These are phyloP conservation scores for Lasiosphaeris hirsuta DNA, from an alignment of 495 filamentous ascomycete species.

Conservation along the genomic window DNA sequence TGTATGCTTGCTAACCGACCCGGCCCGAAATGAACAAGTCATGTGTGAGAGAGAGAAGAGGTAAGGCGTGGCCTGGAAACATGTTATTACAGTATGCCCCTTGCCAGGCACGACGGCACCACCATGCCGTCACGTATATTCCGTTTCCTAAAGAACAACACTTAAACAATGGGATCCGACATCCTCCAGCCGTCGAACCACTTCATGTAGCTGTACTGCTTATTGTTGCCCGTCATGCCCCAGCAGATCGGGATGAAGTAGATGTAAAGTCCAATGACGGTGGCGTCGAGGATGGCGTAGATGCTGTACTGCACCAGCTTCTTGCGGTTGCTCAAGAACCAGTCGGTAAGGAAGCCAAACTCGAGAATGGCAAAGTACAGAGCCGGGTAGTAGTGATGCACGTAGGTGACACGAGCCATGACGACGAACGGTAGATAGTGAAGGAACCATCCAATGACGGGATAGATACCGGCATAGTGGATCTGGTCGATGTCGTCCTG, in stretches of 20 bases:
- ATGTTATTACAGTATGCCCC: no score
- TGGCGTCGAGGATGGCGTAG: slow-evolving; percentile 68
- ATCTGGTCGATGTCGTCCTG: slow-evolving; percentile 82
- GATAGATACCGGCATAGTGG: slow-evolving; percentile 90
- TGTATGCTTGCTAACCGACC: neutral
- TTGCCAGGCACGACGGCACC: no score
- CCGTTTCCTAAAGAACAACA: no score
- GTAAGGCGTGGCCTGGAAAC: neutral
- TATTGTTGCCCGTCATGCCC: slow-evolving; percentile 83
- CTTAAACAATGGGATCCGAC: slow-evolving; percentile 42
- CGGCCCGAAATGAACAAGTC: slow-evolving; percentile 1
- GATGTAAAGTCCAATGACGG: slow-evolving; percentile 75
- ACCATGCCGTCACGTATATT: no score
- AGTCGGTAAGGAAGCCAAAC: slow-evolving; percentile 86
- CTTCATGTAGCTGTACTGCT: slow-evolving; percentile 86
- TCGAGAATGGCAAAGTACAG: slow-evolving; percentile 94
- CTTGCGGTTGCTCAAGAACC: slow-evolving; percentile 61
- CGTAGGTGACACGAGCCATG: slow-evolving; percentile 98
- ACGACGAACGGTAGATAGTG: slow-evolving; percentile 94
- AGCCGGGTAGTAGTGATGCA: slow-evolving; percentile 99
- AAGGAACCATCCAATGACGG: slow-evolving; percentile 88
- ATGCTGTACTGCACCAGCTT: slow-evolving; percentile 58
- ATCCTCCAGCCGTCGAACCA: slow-evolving; percentile 76
- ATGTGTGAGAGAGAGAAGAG: neutral
- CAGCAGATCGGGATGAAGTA: slow-evolving; percentile 94